These are phyloP conservation scores for Panellus pusillus DNA, from an alignment of 768 basidiomycete genomes.

Conservation along the genomic window DNA sequence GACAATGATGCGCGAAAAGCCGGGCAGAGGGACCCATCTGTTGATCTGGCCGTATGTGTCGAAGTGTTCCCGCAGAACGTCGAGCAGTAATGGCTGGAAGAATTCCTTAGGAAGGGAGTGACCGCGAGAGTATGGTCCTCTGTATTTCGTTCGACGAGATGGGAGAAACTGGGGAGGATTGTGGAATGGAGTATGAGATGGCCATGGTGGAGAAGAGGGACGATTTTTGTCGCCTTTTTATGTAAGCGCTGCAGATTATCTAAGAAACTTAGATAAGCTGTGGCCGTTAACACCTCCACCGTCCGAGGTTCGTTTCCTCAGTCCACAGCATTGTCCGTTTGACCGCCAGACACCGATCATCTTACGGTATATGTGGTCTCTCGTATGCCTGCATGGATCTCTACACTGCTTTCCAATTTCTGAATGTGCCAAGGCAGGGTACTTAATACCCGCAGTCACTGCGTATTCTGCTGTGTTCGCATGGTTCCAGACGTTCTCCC, in stretches of 20 bases:
- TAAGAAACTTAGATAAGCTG: no score
- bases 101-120: slow-evolving; percentile 75
- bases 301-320: no score
- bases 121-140: slow-evolving; percentile 80
- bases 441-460: no score
- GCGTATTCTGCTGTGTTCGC: no score
- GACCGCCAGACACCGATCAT: no score
- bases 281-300: no score
- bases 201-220: slow-evolving; percentile 4
- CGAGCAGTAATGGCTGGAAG: slow-evolving; percentile 70
- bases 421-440: no score
- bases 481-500: no score
- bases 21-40: slow-evolving; percentile 85
- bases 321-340: no score
- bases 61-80: slow-evolving; percentile 73
- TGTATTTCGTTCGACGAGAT: slow-evolving; percentile 17
- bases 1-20: slow-evolving; percentile 79
- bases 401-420: no score
- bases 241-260: not conserved
- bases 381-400: no score
- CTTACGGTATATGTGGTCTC: no score
- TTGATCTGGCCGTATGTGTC: slow-evolving; percentile 76
- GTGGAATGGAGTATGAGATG: slow-evolving; percentile 20
- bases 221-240: not conserved
- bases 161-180: slow-evolving; percentile 14